A percentile compares a stretch with the other conserved stretches of the same genome.
Evolutionary conservation across 192 early-diverging fungal species (phyloP).

Genomic region (Coemansia asiatica): DNA sequence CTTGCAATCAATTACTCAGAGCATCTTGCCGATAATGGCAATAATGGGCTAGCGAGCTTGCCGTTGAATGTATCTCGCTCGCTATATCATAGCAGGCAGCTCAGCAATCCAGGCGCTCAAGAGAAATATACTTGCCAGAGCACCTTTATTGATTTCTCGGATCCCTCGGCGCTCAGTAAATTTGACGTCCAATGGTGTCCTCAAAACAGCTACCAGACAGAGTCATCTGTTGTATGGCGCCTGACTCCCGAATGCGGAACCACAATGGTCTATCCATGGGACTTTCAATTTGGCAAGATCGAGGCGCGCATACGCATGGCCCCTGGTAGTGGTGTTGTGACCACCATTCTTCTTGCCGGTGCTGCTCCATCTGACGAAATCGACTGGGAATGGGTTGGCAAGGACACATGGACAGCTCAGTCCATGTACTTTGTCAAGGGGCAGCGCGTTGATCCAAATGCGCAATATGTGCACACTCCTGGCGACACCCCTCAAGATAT

Average conservation of each 20-base stretch:
- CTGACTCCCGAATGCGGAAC: constrained; percentile 48
- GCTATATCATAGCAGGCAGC: not conserved
- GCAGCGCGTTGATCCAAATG: constrained; percentile 39
- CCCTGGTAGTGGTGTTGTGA: constrained; percentile 55
- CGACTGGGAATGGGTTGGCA: constrained; percentile 67
- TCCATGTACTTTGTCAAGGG: constrained; percentile 60
- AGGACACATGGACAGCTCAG: constrained; percentile 50
- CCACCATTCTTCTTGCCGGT: constrained; percentile 56
- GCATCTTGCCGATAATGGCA: too few species aligned
- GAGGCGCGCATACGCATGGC: constrained; percentile 40
- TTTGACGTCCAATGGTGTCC: constrained; percentile 50
- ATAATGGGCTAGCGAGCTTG: too few species aligned
- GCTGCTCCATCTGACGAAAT: constrained; percentile 59
- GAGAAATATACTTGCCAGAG: constrained; percentile 29
- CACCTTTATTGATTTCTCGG: constrained; percentile 27
- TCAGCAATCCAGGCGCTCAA: constrained; percentile 2
- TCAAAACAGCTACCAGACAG: constrained; percentile 40
- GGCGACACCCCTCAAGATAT: constrained; percentile 41
- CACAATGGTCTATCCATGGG: constrained; percentile 37
- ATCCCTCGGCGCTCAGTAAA: constrained; percentile 31
- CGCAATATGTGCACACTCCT: constrained; percentile 29
- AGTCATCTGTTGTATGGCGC: constrained; percentile 28
- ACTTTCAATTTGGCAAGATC: constrained; percentile 39
- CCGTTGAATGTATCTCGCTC: not conserved
- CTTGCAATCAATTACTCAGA: too few species aligned